Evolutionary conservation across 257 asterid genomes (phyloP).

Genomic region (Solanum clarkiae): DNA sequence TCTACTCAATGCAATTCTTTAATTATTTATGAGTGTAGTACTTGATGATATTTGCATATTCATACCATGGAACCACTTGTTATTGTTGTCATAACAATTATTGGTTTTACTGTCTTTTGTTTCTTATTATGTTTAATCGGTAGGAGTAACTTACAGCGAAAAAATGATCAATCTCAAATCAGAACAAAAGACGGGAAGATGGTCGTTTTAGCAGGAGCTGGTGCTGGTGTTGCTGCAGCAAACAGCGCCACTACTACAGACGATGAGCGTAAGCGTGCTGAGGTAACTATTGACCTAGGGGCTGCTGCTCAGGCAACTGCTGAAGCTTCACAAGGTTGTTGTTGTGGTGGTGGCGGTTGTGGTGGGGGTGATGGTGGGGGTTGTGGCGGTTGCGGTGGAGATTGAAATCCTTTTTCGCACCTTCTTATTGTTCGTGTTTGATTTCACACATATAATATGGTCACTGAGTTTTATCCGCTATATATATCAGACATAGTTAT

Average conservation of each 20-base stretch:
- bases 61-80: background rate
- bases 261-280: background rate
- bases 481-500: too few relatives aligned
- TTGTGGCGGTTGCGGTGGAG: background rate
- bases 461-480: too few relatives aligned
- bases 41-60: background rate
- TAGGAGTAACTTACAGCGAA: background rate
- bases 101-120: background rate
- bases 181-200: background rate
- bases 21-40: too few relatives aligned
- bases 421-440: background rate
- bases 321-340: background rate
- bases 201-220: background rate
- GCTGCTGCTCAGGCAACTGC: background rate
- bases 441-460: too few relatives aligned
- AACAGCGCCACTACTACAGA: background rate
- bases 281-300: background rate
- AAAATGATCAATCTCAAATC: background rate
- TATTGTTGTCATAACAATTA: background rate
- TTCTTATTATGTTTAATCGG: background rate
- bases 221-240: too few relatives aligned
- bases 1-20: background rate
- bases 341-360: background rate
- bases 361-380: background rate
- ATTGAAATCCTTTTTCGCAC: background rate